These are phyloP conservation scores for Massariosphaeria phaeospora DNA, from an alignment of 495 filamentous ascomycete species.

Conservation along the genomic window DNA sequence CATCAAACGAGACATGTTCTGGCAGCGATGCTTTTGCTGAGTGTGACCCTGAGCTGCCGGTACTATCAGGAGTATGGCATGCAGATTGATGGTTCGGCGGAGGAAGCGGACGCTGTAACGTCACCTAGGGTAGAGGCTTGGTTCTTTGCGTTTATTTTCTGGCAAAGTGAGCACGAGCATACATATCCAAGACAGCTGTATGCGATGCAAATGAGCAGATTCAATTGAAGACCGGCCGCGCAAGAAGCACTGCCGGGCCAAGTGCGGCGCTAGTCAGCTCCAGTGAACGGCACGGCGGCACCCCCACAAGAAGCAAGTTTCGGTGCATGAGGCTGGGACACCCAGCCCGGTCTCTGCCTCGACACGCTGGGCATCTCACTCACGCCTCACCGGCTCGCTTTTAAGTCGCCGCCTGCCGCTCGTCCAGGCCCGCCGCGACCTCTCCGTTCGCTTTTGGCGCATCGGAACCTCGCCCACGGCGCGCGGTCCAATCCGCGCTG, in stretches of 20 bases:
- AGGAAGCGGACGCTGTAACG: constrained; percentile 16
- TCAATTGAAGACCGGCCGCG: no score
- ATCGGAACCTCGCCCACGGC: no score
- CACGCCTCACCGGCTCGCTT: background rate
- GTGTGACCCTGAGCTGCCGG: background rate
- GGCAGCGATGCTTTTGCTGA: background rate
- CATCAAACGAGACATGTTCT: background rate
- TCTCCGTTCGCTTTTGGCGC: background rate
- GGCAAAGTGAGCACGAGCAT: constrained; percentile 24
- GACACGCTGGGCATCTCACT: constrained; percentile 9
- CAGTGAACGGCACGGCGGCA: no score
- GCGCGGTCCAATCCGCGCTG: no score
- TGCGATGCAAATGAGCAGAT: no score
- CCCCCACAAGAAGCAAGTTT: background rate
- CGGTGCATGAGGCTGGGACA: constrained; percentile 15
- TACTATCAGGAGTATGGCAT: background rate
- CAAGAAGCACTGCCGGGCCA: constrained; percentile 1
- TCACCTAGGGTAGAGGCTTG: constrained; percentile 15
- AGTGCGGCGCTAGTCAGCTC: background rate
- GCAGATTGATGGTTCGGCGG: background rate
- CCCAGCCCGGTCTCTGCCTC: background rate
- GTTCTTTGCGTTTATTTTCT: constrained; percentile 12
- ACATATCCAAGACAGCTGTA: no score
- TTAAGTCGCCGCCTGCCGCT: constrained; percentile 12
- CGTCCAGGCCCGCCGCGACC: background rate